Evolutionary conservation across 306 rosid genomes (phyloP), one percentile per base, ranked within the genome.

Genomic region (Crataegus laevigata): DNA sequence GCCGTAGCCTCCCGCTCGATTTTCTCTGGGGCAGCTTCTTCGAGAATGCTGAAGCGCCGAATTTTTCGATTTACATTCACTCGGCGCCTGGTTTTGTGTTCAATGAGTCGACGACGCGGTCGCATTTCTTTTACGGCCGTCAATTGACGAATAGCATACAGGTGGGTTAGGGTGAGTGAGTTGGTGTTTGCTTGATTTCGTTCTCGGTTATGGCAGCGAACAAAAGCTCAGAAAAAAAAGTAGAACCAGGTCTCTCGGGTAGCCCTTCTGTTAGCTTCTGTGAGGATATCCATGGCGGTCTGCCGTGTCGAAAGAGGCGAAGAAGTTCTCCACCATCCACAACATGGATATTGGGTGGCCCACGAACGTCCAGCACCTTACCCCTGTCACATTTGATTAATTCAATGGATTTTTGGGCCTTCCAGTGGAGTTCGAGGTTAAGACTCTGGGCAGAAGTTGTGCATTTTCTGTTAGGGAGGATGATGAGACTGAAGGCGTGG

Each of bases 331-430:
- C 28, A 32, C 90, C 79, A 91, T 91, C 13, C 85, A 88, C 55
- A 84, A 84, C 36, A 84, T 89, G 86, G 97, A 94, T 75, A 91
- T 91, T 51, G 98, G 98, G 29, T 94, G 97, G 93, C 98, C 98
- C 2, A 94, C 97, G 0, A 82, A 94, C 73, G 97, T 94, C 29
- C 88, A 77, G 21, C 98, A 94, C 78, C 78, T 91, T 32, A 83
- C 96, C 12, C 98, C 90, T 62, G 98, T 91, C 60, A 94, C 98
- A 18, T 94, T 94, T 66, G 98, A 94, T 28, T 89, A 96, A 26
- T 94, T 91, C 87, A 86, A 91, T 24, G 98, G 98, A 4, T 94
- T 94, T 76, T 88, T 94, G 32, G 98, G 98, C 29, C 92, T 94
- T 6, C 97, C 98, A 3, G 83, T 73, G 22, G 98, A 94, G 82